Percentiles rank a stretch among this genome's conserved stretches.
These are phyloP conservation scores for Penicillium canescens DNA, from an alignment of 495 filamentous ascomycete species.

Conservation along the genomic window DNA sequence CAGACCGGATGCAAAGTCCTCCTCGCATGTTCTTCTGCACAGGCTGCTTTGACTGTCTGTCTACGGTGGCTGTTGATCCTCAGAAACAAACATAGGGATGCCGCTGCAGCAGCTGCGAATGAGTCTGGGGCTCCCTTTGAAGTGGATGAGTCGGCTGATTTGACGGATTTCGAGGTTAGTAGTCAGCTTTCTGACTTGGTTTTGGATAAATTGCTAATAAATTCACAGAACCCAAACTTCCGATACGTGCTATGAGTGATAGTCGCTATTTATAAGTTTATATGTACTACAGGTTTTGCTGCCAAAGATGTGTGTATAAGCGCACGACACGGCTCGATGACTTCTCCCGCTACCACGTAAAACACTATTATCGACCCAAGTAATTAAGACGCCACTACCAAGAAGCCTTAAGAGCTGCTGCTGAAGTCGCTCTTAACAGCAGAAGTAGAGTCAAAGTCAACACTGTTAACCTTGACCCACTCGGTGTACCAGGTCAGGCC, in stretches of 20 bases:
- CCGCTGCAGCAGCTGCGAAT: neutral
- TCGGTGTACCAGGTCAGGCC: constrained; percentile 20
- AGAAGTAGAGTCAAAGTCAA: constrained; percentile 1
- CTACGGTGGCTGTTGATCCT: constrained; percentile 15
- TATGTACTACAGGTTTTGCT: too few species aligned
- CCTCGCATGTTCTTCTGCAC: constrained; percentile 25
- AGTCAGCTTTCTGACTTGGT: neutral
- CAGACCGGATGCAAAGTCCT: constrained; percentile 37
- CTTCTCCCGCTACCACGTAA: too few species aligned
- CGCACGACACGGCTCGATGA: too few species aligned
- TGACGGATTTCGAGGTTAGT: constrained; percentile 27
- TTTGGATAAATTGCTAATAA: constrained; percentile 1
- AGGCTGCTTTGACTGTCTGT: constrained; percentile 14
- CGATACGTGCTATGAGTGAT: constrained; percentile 21
- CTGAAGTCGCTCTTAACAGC: neutral
- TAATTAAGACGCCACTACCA: too few species aligned
- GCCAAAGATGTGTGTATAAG: too few species aligned
- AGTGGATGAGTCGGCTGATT: constrained; percentile 15
- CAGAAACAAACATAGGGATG: constrained; percentile 21
- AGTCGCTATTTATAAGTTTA: too few species aligned
- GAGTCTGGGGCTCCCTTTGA: neutral
- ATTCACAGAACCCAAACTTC: constrained; percentile 18
- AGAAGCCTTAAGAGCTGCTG: too few species aligned
- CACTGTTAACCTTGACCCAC: constrained; percentile 7
- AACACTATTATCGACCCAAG: too few species aligned